phyloP scores from a whole-genome alignment of 2,329 filamentous ascomycete genomes.

The Penicillium sp. region DNA sequence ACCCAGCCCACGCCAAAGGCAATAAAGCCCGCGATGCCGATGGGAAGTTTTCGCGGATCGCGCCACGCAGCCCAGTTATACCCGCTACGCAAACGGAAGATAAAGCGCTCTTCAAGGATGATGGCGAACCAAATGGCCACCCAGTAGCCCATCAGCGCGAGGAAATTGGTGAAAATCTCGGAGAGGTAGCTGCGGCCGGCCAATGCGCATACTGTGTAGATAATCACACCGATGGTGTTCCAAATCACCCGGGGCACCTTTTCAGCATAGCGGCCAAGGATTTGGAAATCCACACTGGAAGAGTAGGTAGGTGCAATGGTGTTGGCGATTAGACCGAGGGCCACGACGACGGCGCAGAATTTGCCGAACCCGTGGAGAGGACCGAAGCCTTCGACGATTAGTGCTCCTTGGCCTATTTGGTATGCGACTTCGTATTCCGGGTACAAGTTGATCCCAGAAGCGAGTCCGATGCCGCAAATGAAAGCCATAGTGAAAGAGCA shows the following conservation, averaged over 20 bases:
- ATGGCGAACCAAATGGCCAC: conserved; percentile 61
- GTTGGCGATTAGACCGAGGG: conserved; percentile 60
- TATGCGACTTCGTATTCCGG: conserved; percentile 55
- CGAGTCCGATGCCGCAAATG: conserved; percentile 57
- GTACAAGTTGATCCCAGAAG: conserved; percentile 50
- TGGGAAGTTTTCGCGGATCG: conserved; percentile 52
- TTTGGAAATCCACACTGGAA: conserved; percentile 62
- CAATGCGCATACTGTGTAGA: conserved; percentile 60
- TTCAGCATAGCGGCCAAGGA: conserved; percentile 55
- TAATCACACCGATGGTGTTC: conserved; percentile 57
- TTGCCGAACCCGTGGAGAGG: conserved; percentile 58
- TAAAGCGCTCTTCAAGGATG: conserved; percentile 52
- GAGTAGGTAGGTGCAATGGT: conserved; percentile 61
- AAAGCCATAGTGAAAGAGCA: conserved; percentile 57
- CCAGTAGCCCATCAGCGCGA: conserved; percentile 67
- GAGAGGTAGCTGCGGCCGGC: conserved; percentile 57
- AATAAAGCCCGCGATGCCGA: conserved; percentile 56
- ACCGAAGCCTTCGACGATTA: conserved; percentile 58
- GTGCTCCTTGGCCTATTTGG: conserved; percentile 54
- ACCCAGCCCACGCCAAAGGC: conserved; percentile 61
- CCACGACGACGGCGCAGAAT: conserved; percentile 60
- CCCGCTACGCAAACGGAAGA: conserved; percentile 51
- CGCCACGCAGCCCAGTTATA: conserved; percentile 61
- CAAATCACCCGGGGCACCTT: conserved; percentile 58
- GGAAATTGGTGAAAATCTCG: conserved; percentile 62